Conservation (phyloP, 2,329 filamentous ascomycete species). For the Akanthomyces muscarius region DNA sequence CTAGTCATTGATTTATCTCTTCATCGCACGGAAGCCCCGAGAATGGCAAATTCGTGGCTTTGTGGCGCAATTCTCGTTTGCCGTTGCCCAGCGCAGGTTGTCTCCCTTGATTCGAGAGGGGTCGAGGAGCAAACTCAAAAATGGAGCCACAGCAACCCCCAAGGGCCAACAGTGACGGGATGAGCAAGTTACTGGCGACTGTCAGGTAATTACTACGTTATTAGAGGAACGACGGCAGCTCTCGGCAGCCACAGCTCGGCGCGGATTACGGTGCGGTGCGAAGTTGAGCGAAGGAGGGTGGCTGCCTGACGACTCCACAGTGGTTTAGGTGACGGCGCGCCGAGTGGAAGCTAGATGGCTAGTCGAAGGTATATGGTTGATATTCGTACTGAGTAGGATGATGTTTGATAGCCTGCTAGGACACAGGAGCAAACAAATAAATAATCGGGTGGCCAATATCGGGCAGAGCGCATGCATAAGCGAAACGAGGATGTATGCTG, state of each 20-base stretch:
- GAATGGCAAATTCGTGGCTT: not conserved
- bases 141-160: not conserved
- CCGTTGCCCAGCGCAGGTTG: not conserved
- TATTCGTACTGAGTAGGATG: no score
- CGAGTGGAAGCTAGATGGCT: not conserved
- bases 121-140: conserved; percentile 9
- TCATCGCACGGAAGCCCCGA: not conserved
- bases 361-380: not conserved
- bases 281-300: not conserved
- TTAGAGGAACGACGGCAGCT: not conserved
- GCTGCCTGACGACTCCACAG: conserved; percentile 14
- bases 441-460: not conserved
- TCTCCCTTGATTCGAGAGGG: conserved; percentile 13
- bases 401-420: not conserved
- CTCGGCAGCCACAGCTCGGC: not conserved
- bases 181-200: not conserved
- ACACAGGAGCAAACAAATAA: not conserved
- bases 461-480: not conserved
- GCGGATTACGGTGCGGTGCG: not conserved
- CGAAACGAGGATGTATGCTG: not conserved
- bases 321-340: conserved; percentile 2
- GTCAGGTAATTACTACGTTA: not conserved
- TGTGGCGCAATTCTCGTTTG: conserved; percentile 1
- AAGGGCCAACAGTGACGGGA: not conserved
- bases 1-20: not conserved